Evolutionary conservation across 2,329 filamentous ascomycete species (phyloP).

Genomic region (Xylariaceae sp.): DNA sequence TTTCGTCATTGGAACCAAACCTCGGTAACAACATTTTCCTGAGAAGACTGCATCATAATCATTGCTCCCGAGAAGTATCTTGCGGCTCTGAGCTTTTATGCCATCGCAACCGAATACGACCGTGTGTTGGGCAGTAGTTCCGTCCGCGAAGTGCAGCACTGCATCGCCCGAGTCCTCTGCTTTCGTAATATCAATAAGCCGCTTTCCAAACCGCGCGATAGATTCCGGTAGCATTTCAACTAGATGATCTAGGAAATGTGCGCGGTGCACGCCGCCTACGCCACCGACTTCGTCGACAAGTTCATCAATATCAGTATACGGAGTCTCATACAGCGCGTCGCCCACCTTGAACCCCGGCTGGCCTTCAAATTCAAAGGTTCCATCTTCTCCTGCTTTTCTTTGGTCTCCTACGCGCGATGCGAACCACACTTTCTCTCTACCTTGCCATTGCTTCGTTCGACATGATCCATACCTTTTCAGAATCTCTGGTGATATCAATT

Average conservation of each 20-base stretch:
- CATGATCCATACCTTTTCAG: constrained; percentile 28
- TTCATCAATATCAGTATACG: constrained; percentile 12
- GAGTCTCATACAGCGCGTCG: constrained; percentile 23
- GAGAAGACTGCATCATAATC: constrained; percentile 34
- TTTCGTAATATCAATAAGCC: constrained; percentile 31
- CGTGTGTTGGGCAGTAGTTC: constrained; percentile 37
- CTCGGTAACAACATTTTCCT: constrained; percentile 49
- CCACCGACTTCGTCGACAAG: constrained; percentile 7
- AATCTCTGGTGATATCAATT: constrained; percentile 28
- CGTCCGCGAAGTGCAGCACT: constrained; percentile 37
- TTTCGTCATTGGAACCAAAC: constrained; percentile 46
- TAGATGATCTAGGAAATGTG: constrained; percentile 40
- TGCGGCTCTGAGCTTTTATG: constrained; percentile 56
- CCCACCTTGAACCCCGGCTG: constrained; percentile 18
- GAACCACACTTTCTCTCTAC: constrained; percentile 26
- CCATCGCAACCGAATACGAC: constrained; percentile 61
- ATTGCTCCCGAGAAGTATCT: constrained; percentile 45
- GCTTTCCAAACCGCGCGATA: constrained; percentile 34
- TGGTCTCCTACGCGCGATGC: constrained; percentile 22
- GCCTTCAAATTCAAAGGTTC: constrained; percentile 18
- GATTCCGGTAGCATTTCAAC: constrained; percentile 36
- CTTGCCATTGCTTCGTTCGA: constrained; percentile 25
- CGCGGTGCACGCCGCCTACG: constrained; percentile 33
- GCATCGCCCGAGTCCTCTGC: constrained; percentile 21
- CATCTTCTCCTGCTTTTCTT: constrained; percentile 19